These are phyloP conservation scores for Leucosporidium scottii DNA, from an alignment of 768 basidiomycete genomes.

Conservation along the genomic window DNA sequence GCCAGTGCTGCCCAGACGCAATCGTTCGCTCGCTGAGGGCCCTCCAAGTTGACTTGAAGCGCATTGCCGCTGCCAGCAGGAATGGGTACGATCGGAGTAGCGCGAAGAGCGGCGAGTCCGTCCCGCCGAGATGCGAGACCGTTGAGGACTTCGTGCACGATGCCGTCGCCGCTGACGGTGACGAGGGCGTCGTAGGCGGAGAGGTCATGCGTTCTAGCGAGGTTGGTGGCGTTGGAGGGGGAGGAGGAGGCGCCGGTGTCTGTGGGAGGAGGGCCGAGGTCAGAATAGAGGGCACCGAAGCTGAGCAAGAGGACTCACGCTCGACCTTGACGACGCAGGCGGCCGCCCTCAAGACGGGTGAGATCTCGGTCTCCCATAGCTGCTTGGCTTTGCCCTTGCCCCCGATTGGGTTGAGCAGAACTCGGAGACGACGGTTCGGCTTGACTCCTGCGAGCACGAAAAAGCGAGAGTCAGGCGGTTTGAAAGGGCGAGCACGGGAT, in stretches of 20 bases:
- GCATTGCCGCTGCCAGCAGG: conserved; percentile 49
- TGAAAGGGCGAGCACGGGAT: too few species aligned
- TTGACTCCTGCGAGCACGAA: too few species aligned
- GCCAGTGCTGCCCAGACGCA: conserved; percentile 56
- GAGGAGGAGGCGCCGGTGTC: conserved; percentile 37
- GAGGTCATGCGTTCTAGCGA: conserved; percentile 39
- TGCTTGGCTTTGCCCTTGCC: too few species aligned
- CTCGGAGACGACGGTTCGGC: too few species aligned
- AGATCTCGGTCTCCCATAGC: too few species aligned
- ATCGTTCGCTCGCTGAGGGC: conserved; percentile 7
- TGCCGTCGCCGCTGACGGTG: conserved; percentile 73
- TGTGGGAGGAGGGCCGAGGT: conserved; percentile 30
- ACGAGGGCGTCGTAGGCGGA: conserved; percentile 62
- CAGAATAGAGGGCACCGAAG: background rate
- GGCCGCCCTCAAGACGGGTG: too few species aligned
- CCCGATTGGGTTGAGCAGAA: too few species aligned
- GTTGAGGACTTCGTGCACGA: conserved; percentile 75
- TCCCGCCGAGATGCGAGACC: conserved; percentile 64
- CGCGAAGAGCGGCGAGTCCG: conserved; percentile 53
- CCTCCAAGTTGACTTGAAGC: conserved; percentile 13
- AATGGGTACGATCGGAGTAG: conserved; percentile 65
- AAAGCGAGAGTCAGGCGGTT: too few species aligned
- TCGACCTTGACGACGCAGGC: too few species aligned
- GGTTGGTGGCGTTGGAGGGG: conserved; percentile 34
- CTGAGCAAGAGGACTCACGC: too few species aligned